These are phyloP conservation scores for Pulveroboletus sp. DNA, from an alignment of 768 basidiomycete genomes.

Conservation along the genomic window DNA sequence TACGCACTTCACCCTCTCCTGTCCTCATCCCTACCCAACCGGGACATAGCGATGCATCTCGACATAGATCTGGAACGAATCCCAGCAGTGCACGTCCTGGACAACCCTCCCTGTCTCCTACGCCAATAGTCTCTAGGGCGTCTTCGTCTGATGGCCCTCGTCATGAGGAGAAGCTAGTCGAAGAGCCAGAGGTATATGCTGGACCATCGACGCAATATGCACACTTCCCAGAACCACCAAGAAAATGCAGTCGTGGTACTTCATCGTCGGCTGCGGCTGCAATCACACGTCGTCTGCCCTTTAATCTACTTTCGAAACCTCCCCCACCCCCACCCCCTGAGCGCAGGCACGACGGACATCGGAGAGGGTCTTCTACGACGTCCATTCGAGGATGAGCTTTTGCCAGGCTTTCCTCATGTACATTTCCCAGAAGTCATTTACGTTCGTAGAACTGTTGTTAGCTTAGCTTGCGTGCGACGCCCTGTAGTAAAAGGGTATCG, in stretches of 20 bases:
- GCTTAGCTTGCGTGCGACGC: conserved; percentile 16
- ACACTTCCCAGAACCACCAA: conserved; percentile 65
- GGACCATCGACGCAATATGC: conserved; percentile 71
- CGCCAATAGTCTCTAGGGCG: conserved; percentile 43
- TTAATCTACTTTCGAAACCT: conserved; percentile 61
- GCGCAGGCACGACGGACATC: conserved; percentile 30
- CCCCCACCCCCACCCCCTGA: conserved; percentile 32
- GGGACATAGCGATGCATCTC: conserved; percentile 40
- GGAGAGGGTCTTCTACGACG: conserved; percentile 41
- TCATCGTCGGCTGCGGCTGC: conserved; percentile 45
- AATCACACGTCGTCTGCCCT: conserved; percentile 55
- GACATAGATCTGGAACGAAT: conserved; percentile 65
- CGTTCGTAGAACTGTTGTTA: conserved; percentile 19
- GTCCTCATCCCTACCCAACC: conserved; percentile 30
- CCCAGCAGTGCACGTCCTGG: conserved; percentile 46
- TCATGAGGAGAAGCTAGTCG: conserved; percentile 34
- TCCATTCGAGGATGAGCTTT: conserved; percentile 30
- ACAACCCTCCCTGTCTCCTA: conserved; percentile 37
- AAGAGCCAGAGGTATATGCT: conserved; percentile 49
- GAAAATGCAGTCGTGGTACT: conserved; percentile 36
- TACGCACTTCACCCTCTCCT: conserved; percentile 48
- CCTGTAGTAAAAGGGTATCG: too few relatives aligned
- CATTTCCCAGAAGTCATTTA: conserved; percentile 7
- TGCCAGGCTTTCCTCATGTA: not conserved
- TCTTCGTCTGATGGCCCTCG: conserved; percentile 52